A percentile compares a stretch with the other conserved stretches of the same genome.
phyloP scores from a whole-genome alignment of 345 rosid genomes.

The Erucastrum elatum region DNA sequence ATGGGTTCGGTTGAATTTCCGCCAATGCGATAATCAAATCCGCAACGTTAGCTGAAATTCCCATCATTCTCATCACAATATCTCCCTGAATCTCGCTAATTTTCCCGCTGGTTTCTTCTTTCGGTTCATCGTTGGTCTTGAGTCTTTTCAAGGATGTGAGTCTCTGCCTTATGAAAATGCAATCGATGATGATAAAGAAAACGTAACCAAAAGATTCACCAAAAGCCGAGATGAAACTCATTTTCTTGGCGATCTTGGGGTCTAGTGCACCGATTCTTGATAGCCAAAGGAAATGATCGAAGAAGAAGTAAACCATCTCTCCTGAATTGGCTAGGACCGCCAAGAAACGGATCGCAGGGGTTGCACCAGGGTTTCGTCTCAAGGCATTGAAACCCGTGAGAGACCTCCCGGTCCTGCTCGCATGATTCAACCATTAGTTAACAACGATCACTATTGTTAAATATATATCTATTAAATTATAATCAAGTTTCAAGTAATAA shows the following conservation, averaged over 20 bases:
- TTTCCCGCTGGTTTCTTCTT: constrained; percentile 26
- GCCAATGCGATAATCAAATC: constrained; percentile 84
- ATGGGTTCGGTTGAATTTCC: constrained; percentile 84
- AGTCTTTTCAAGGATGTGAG: constrained; percentile 51
- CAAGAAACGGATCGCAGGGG: constrained; percentile 48
- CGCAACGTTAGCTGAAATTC: constrained; percentile 80
- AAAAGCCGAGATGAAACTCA: constrained; percentile 95
- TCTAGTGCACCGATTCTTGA: constrained; percentile 85
- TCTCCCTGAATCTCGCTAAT: constrained; percentile 56
- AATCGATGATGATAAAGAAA: constrained; percentile 70
- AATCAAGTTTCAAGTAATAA: background rate
- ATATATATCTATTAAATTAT: background rate
- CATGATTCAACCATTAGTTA: background rate
- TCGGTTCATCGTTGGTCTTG: constrained; percentile 30
- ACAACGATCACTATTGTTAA: background rate
- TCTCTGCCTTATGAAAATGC: constrained; percentile 60
- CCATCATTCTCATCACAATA: constrained; percentile 83
- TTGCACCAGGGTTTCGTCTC: constrained; percentile 68
- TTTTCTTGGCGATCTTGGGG: constrained; percentile 56
- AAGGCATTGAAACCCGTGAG: constrained; percentile 91
- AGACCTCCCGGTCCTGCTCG: constrained; percentile 66
- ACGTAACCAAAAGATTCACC: constrained; percentile 97
- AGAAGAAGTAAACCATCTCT: constrained; percentile 94
- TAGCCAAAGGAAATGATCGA: constrained; percentile 93
- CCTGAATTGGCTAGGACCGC: constrained; percentile 82